These are phyloP conservation scores for Candida tallmaniae DNA, from an alignment of 805 yeast genomes.

Conservation along the genomic window DNA sequence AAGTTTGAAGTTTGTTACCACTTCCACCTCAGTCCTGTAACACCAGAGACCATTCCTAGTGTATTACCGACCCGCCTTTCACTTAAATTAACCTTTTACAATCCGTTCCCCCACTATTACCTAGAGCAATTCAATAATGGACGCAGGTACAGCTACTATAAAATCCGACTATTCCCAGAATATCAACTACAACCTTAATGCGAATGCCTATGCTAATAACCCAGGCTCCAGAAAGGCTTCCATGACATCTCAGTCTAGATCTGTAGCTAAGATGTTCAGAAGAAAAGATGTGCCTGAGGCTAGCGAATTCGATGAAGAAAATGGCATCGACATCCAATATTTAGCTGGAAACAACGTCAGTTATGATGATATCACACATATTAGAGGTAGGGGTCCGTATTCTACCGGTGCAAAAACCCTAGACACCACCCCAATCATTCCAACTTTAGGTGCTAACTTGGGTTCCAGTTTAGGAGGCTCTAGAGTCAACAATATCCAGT, in stretches of 20 bases:
- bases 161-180: conserved; percentile 8
- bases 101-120: too few relatives aligned
- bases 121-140: too few relatives aligned
- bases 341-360: conserved; percentile 42
- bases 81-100: too few relatives aligned
- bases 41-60: too few relatives aligned
- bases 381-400: conserved; percentile 65
- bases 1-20: too few relatives aligned
- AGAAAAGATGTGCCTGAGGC: conserved; percentile 24
- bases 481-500: conserved; percentile 49
- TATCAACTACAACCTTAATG: conserved; percentile 4
- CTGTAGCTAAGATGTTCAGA: conserved; percentile 40
- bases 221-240: conserved; percentile 32
- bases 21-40: too few relatives aligned
- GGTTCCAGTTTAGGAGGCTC: conserved; percentile 18
- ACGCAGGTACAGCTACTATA: conserved; percentile 1
- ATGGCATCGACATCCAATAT: conserved; percentile 32
- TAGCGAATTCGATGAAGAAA: conserved; percentile 33
- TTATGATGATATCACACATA: conserved; percentile 59
- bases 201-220: conserved; percentile 4
- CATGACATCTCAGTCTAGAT: conserved; percentile 32
- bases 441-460: conserved; percentile 51
- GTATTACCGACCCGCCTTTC: too few relatives aligned
- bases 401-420: conserved; percentile 35
- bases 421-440: conserved; percentile 73